Evolutionary conservation across 768 basidiomycete genomes (phyloP).

Genomic region (Lactarius pseudohatsudake): DNA sequence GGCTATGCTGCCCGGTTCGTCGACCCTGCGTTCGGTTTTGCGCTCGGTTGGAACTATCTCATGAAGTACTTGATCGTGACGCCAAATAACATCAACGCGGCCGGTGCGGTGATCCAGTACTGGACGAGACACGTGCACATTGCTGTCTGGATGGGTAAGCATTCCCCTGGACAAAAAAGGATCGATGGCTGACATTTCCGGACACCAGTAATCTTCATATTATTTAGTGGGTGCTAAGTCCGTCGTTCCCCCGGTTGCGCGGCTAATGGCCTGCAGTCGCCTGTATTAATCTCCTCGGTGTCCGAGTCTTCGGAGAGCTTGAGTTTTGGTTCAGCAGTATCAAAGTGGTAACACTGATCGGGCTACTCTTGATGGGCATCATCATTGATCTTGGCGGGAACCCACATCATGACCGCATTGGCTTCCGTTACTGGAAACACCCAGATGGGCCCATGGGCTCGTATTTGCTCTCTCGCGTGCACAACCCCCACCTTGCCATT

Average conservation of each 20-base stretch:
- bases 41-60: conserved; percentile 60
- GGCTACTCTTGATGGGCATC: conserved; percentile 45
- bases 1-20: conserved; percentile 65
- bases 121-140: conserved; percentile 41
- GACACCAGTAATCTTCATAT: conserved; percentile 53
- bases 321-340: conserved; percentile 74
- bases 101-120: conserved; percentile 44
- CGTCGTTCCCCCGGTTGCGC: neutral
- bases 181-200: conserved; percentile 11
- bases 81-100: conserved; percentile 64
- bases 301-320: conserved; percentile 69
- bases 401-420: conserved; percentile 37
- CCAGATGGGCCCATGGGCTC: conserved; percentile 59
- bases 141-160: conserved; percentile 59
- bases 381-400: conserved; percentile 47
- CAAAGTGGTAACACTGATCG: conserved; percentile 56
- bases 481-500: conserved; percentile 48
- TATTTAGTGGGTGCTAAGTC: conserved; percentile 45
- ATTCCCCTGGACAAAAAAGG: neutral
- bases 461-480: conserved; percentile 50
- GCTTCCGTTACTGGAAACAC: conserved; percentile 44
- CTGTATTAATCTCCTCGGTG: conserved; percentile 57
- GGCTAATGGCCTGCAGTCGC: conserved; percentile 42
- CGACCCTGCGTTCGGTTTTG: conserved; percentile 68
- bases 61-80: conserved; percentile 56